Conservation (phyloP, 768 basidiomycete genomes). For the Rhodotorula toruloides region DNA sequence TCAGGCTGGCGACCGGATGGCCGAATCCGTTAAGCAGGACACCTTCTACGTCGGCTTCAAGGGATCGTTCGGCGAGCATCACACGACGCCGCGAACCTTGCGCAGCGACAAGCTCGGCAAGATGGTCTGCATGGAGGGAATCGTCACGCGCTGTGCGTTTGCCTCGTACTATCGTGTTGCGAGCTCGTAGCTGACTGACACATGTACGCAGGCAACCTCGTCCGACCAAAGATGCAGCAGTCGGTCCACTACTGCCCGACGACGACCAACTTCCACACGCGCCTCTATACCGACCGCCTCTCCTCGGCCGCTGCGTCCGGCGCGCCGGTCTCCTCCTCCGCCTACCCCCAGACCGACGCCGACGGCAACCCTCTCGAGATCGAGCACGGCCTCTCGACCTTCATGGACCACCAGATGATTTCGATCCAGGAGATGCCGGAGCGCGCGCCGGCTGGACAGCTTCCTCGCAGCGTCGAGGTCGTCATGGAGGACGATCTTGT, state of each 20-base stretch:
- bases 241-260: conserved; percentile 94
- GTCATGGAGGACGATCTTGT: conserved; percentile 94
- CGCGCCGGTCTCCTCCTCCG: conserved; percentile 73
- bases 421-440: conserved; percentile 99
- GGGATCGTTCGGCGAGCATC: conserved; percentile 96
- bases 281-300: conserved; percentile 85
- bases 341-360: conserved; percentile 87
- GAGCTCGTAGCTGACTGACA: not conserved
- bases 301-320: conserved; percentile 70
- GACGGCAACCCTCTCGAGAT: conserved; percentile 79
- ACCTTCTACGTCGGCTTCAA: conserved; percentile 87
- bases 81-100: conserved; percentile 89
- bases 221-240: conserved; percentile 95
- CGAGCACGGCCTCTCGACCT: conserved; percentile 85
- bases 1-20: conserved; percentile 63
- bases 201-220: conserved; percentile 60
- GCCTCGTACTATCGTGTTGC: not conserved
- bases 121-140: conserved; percentile 96
- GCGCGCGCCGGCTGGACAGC: conserved; percentile 91
- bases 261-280: conserved; percentile 73
- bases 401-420: conserved; percentile 93
- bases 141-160: conserved; percentile 78
- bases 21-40: conserved; percentile 66
- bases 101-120: conserved; percentile 81
- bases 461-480: conserved; percentile 92